These are phyloP conservation scores for Spathaspora gorwiae DNA, from an alignment of 805 yeast species.

Conservation along the genomic window DNA sequence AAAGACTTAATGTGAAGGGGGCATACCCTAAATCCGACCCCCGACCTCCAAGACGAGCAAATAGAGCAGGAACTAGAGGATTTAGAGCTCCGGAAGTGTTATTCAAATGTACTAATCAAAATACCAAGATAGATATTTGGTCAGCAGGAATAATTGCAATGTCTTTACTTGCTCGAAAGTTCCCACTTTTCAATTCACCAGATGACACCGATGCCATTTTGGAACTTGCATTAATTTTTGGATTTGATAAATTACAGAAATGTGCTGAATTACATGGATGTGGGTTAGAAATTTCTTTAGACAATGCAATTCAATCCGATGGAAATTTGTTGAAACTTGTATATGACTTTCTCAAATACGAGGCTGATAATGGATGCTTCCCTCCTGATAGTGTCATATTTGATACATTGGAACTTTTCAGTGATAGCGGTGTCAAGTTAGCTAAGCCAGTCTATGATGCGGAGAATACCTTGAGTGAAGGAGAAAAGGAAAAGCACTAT, in stretches of 20 bases:
- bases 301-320: constrained; percentile 12
- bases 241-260: constrained; percentile 63
- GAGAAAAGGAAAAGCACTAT: constrained; percentile 8
- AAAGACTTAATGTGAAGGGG: constrained; percentile 32
- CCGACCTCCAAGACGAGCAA: constrained; percentile 86
- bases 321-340: constrained; percentile 33
- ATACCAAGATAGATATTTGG: constrained; percentile 84
- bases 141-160: constrained; percentile 85
- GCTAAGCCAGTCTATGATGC: constrained; percentile 17
- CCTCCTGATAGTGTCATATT: constrained; percentile 70
- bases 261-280: constrained; percentile 86
- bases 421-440: constrained; percentile 34
- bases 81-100: constrained; percentile 93
- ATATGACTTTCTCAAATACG: constrained; percentile 28
- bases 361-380: constrained; percentile 53
- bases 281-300: constrained; percentile 57
- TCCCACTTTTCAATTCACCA: constrained; percentile 90
- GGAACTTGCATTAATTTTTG: constrained; percentile 80
- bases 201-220: constrained; percentile 91
- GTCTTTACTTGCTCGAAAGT: constrained; percentile 71
- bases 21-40: constrained; percentile 83
- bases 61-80: constrained; percentile 95
- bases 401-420: constrained; percentile 54
- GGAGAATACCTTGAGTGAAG: constrained; percentile 4
- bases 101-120: constrained; percentile 79